Base-by-base conservation (phyloP, 108 stramenopile genomes). In the Stephanodiscus triporus region DNA sequence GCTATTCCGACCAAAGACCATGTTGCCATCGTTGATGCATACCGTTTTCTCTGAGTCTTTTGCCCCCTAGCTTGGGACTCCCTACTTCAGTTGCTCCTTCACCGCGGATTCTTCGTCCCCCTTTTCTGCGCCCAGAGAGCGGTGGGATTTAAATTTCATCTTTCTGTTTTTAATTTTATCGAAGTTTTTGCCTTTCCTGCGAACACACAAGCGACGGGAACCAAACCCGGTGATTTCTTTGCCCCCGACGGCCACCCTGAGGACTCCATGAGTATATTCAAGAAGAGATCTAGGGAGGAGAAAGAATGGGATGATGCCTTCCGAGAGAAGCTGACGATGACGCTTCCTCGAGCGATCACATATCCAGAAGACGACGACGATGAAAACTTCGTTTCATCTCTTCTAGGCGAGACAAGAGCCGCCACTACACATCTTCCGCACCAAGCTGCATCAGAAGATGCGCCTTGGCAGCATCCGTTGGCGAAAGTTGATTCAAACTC, bases 211-310 rank as follows among this genome's bases (percentile, higher is more conserved):
- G 32, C 32, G 32, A 2, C 5, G 32, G 5, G 32, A 32, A 17
- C 10, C 10, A 32, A 6, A 30, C n/a, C n/a, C n/a, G 30, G 11
- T 45, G 43, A 45, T 54, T 54, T 13, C 53, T 53, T 53, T n/a
- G 51, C 23, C 51, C 8, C 19, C 20, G 11, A 13, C 24, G 23
- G 13, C 13, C 53, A 26, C 53, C 53, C 43, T 16, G 43, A 54
- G 26, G 53, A 54, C 26, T 0, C 9, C 26, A 22, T 13, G 26
- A 42, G 37, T 42, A 10, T 36, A 22, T 61, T n/a, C 60, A 61
- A 40, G n/a, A 61, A 61, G 60, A 61, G 60, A 61, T n/a, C 17
- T 2, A 36, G 60, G n/a, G 60, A 40, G 37, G 60, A 37, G 37
- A 40, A 61, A 19, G 60, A 38, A 9, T 36, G 36, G 60, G 60